Evolutionary conservation across 306 rosid species (phyloP).

Genomic region (Quercus alba): DNA sequence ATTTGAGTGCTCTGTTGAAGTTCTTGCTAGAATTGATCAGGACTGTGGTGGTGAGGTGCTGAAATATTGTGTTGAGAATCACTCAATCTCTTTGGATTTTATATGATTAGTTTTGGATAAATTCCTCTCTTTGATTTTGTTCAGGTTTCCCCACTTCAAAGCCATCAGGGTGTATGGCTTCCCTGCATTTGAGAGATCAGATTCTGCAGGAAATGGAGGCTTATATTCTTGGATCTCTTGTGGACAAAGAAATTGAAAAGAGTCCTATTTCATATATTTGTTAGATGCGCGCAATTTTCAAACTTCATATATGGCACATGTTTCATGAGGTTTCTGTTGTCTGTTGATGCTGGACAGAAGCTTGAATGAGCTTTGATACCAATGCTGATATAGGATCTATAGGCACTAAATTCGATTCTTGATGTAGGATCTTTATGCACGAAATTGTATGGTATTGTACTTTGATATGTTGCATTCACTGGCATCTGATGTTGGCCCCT

Average conservation of each 20-base stretch:
- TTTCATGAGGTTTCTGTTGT: constrained; percentile 53
- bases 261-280: constrained; percentile 51
- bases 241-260: constrained; percentile 45
- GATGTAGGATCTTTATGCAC: too few relatives aligned
- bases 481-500: constrained; percentile 7
- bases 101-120: constrained; percentile 4
- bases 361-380: too few relatives aligned
- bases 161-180: constrained; percentile 41
- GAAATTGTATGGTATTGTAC: neutral
- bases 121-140: constrained; percentile 2
- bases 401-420: too few relatives aligned
- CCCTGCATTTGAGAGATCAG: constrained; percentile 66
- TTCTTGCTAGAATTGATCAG: constrained; percentile 50
- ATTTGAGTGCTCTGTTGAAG: constrained; percentile 77
- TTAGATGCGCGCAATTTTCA: constrained; percentile 59
- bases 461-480: neutral
- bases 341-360: too few relatives aligned
- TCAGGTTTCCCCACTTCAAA: constrained; percentile 48
- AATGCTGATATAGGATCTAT: too few relatives aligned
- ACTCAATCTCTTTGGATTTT: constrained; percentile 10
- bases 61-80: constrained; percentile 22
- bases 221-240: constrained; percentile 50
- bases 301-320: constrained; percentile 48
- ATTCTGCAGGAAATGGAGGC: constrained; percentile 70
- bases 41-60: constrained; percentile 58